Conservation (phyloP, 192 early-diverging fungal species). For the Coemansia sp. region DNA sequence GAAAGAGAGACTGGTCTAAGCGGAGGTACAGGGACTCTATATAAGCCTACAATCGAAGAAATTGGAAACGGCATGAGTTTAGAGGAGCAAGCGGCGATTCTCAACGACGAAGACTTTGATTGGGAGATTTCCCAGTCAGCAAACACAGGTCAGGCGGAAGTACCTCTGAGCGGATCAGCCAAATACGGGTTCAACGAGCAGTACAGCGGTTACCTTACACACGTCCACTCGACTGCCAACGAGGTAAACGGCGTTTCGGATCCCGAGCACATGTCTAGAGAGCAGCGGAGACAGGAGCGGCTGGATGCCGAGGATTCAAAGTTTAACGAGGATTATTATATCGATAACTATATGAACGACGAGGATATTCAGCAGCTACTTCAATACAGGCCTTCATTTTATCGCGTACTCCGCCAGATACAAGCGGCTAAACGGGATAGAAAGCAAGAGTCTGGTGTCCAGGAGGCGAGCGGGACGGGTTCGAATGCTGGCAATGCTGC, state of each 20-base stretch:
- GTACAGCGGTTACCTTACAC: constrained; percentile 72
- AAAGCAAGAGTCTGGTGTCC: neutral
- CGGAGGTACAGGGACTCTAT: neutral
- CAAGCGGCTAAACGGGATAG: constrained; percentile 51
- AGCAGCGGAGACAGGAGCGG: constrained; percentile 57
- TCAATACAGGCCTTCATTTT: constrained; percentile 65
- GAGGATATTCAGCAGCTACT: constrained; percentile 82
- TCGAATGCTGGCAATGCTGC: neutral
- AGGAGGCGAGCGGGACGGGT: neutral
- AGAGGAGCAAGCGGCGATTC: constrained; percentile 12
- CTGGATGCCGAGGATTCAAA: constrained; percentile 71
- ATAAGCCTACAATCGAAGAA: constrained; percentile 39
- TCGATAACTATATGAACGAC: constrained; percentile 79
- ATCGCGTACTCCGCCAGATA: constrained; percentile 59
- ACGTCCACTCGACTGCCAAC: constrained; percentile 68
- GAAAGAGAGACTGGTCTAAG: constrained; percentile 42
- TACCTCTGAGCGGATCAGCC: constrained; percentile 18
- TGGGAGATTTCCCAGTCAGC: constrained; percentile 84
- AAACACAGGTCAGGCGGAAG: constrained; percentile 28
- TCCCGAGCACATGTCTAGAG: constrained; percentile 50
- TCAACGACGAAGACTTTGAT: constrained; percentile 64
- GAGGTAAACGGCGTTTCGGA: constrained; percentile 63
- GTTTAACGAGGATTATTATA: constrained; percentile 92
- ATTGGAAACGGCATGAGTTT: constrained; percentile 12
- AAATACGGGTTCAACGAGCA: constrained; percentile 91